These are phyloP conservation scores for Yamadazyma endophytica DNA, from an alignment of 805 yeast species.

Conservation along the genomic window DNA sequence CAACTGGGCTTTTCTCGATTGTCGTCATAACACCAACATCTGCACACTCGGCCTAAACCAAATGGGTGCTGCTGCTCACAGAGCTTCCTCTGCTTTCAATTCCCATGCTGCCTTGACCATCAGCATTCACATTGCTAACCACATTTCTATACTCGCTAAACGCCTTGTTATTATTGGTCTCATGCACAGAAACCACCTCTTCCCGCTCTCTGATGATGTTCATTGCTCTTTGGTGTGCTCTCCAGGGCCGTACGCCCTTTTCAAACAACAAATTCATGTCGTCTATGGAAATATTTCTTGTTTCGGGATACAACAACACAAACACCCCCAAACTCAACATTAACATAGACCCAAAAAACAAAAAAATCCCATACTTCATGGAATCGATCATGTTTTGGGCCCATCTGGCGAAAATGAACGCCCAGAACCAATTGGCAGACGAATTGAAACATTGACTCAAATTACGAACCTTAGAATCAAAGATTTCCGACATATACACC, in stretches of 20 bases:
- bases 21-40: no score
- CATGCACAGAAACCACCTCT: no score
- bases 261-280: constrained; percentile 30
- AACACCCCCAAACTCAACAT: constrained; percentile 13
- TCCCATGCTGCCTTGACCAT: no score
- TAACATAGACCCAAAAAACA: constrained; percentile 29
- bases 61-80: no score
- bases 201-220: constrained; percentile 6
- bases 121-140: no score
- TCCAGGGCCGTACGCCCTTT: constrained; percentile 25
- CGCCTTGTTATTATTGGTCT: no score
- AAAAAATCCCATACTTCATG: constrained; percentile 43
- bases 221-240: constrained; percentile 25
- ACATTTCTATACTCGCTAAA: no score
- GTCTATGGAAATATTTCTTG: constrained; percentile 32
- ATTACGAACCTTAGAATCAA: constrained; percentile 40
- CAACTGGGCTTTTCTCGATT: no score
- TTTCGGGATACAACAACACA: constrained; percentile 32
- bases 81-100: no score
- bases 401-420: constrained; percentile 45
- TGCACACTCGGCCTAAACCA: no score
- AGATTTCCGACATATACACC: constrained; percentile 45
- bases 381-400: constrained; percentile 41
- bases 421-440: constrained; percentile 48
- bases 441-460: constrained; percentile 42